Evolutionary conservation across 2,329 filamentous ascomycete genomes (phyloP).

Genomic region (Bipolaris victoriae): DNA sequence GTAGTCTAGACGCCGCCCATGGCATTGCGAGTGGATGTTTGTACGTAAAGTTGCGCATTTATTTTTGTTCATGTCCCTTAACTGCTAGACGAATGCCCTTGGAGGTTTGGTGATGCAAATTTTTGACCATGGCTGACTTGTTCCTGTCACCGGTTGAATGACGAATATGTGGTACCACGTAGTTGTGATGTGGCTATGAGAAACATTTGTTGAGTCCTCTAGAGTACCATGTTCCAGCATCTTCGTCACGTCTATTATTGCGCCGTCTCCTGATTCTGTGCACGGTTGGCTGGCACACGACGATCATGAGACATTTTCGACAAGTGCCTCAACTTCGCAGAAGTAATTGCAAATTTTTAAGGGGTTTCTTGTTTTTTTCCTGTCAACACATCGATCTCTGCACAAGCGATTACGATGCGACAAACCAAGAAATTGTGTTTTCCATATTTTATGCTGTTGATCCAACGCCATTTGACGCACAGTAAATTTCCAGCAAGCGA

Average conservation of each 20-base stretch:
- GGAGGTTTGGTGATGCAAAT: constrained; percentile 24
- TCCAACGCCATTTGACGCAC: constrained; percentile 19
- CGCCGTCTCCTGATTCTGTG: neutral
- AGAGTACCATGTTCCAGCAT: neutral
- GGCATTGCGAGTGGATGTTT: constrained; percentile 27
- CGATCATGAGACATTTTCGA: neutral
- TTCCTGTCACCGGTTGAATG: neutral
- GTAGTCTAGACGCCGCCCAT: constrained; percentile 21
- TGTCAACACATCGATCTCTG: neutral
- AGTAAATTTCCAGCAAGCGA: constrained; percentile 13
- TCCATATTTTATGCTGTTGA: neutral
- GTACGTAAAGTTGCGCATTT: constrained; percentile 24
- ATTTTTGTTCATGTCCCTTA: constrained; percentile 20
- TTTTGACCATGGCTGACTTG: constrained; percentile 15
- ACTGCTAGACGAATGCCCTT: constrained; percentile 28
- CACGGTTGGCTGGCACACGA: neutral
- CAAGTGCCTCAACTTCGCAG: neutral
- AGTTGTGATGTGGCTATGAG: neutral
- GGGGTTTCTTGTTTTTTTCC: neutral
- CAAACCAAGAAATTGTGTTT: neutral
- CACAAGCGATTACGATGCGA: neutral
- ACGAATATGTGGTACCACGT: neutral
- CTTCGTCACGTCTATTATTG: neutral
- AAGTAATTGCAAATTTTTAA: neutral
- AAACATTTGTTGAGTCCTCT: neutral